phyloP scores from a whole-genome alignment of 345 rosid species.

The Populus tremula region DNA sequence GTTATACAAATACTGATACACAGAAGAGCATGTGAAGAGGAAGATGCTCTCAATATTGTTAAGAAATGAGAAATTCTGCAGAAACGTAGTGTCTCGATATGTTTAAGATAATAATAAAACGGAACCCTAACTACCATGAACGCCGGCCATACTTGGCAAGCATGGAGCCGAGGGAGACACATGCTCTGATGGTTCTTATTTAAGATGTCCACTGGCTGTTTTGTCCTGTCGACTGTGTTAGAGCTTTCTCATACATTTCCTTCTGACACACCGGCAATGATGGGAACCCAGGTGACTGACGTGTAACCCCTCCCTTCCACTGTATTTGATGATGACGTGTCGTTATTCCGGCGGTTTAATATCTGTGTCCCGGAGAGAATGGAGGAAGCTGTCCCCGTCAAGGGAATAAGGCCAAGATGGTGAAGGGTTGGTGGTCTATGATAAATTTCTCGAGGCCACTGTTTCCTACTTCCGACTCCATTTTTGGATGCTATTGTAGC shows the following conservation, averaged over 20 bases:
- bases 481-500: too few species aligned
- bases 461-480: too few species aligned
- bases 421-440: too few species aligned
- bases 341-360: background rate
- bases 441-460: too few species aligned
- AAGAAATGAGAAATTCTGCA: too few species aligned
- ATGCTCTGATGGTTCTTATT: background rate
- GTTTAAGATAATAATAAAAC: background rate
- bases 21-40: conserved; percentile 29
- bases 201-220: background rate
- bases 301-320: conserved; percentile 16
- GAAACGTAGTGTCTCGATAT: too few species aligned
- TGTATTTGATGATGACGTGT: conserved; percentile 12
- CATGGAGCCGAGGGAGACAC: background rate
- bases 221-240: conserved; percentile 9
- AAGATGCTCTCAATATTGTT: conserved; percentile 3
- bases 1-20: too few species aligned
- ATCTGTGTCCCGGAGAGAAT: background rate
- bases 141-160: background rate
- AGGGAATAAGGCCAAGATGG: background rate
- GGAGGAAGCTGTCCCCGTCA: background rate
- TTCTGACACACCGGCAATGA: conserved; percentile 8
- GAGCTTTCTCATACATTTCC: conserved; percentile 13
- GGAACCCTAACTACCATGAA: background rate
- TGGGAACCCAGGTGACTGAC: conserved; percentile 7